Conservation (phyloP, 768 basidiomycete genomes). For the Mycena alexandri region DNA sequence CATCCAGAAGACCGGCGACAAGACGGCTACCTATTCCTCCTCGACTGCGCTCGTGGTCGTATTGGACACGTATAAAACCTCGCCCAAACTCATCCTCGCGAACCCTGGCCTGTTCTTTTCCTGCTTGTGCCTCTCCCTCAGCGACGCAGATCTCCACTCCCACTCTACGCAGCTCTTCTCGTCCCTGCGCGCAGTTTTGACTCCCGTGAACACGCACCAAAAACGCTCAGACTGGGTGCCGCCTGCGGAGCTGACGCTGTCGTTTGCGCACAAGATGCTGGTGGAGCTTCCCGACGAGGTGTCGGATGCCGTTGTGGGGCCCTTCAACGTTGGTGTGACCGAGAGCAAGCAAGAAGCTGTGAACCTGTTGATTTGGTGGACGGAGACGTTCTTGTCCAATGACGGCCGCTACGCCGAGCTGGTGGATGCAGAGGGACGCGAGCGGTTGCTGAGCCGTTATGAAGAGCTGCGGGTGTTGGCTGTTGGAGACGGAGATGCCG, state of each 20-base stretch:
- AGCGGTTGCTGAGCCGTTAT: conserved; percentile 30
- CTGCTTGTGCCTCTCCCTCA: conserved; percentile 31
- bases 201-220: conserved; percentile 11
- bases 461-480: conserved; percentile 34
- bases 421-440: conserved; percentile 33
- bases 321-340: conserved; percentile 26
- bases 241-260: conserved; percentile 35
- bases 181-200: conserved; percentile 28
- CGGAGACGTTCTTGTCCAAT: conserved; percentile 24
- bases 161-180: conserved; percentile 21
- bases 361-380: conserved; percentile 37
- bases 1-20: conserved; percentile 10
- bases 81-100: conserved; percentile 33
- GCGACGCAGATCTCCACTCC: conserved; percentile 27
- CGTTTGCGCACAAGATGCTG: conserved; percentile 36
- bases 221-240: conserved; percentile 33
- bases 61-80: conserved; percentile 17
- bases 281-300: conserved; percentile 34
- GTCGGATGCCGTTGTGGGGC: conserved; percentile 32
- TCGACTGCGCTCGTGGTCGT: conserved; percentile 32
- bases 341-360: conserved; percentile 30
- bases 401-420: conserved; percentile 9
- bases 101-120: conserved; percentile 37
- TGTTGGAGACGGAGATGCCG: conserved; percentile 25
- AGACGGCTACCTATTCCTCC: conserved; percentile 23